Conservation (phyloP, 2,329 filamentous ascomycete genomes). For the Colletotrichum chlorophyti region DNA sequence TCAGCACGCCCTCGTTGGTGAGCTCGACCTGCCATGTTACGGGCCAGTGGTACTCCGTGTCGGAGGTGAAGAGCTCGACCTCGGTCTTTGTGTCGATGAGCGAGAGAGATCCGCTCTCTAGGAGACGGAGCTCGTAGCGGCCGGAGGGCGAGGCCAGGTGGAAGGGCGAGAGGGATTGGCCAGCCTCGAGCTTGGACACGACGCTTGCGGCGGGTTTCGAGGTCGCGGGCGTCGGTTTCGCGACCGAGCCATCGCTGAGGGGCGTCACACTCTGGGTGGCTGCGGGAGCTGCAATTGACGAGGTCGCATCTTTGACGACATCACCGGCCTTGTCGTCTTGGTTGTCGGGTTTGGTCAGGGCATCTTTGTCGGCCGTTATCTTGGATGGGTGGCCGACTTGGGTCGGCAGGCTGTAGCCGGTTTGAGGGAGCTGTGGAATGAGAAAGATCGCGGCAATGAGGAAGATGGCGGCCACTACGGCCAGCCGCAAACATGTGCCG, state of each 20-base stretch:
- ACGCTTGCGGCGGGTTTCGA: neutral
- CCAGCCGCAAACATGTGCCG: conserved; percentile 17
- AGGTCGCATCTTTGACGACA: neutral
- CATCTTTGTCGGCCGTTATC: conserved; percentile 4
- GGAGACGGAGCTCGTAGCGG: conserved; percentile 23
- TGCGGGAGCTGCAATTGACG: neutral
- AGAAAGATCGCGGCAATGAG: conserved; percentile 25
- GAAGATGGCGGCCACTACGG: conserved; percentile 23
- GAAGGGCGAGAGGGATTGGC: conserved; percentile 23
- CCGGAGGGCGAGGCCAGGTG: conserved; percentile 24
- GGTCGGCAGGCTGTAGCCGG: conserved; percentile 9
- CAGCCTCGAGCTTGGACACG: conserved; percentile 15
- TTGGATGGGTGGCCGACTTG: neutral
- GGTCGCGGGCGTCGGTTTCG: neutral
- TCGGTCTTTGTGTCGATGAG: conserved; percentile 24
- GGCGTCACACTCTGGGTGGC: neutral
- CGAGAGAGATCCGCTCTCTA: conserved; percentile 29
- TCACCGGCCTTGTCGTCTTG: neutral
- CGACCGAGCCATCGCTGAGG: neutral
- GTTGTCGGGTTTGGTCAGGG: neutral
- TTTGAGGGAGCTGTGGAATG: conserved; percentile 18
- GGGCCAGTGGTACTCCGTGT: conserved; percentile 31
- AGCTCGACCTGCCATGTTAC: conserved; percentile 30
- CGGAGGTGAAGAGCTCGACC: conserved; percentile 29
- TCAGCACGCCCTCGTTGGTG: conserved; percentile 26